Conservation (phyloP, 1,284 basidiomycete genomes). For the Ganoderma boninense region DNA sequence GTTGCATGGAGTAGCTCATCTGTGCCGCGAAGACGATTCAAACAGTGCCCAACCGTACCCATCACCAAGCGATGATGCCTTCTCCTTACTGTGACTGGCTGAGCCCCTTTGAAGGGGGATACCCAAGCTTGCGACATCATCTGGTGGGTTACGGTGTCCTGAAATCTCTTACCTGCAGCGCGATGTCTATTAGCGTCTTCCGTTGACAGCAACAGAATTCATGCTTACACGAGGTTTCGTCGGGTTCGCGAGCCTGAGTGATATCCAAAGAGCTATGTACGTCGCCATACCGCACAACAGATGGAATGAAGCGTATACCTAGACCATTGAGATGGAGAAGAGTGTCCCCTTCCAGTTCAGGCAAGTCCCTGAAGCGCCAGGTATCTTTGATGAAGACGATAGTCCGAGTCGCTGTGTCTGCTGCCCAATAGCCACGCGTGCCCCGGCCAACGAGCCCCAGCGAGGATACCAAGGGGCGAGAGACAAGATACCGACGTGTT, state of each 20-base stretch:
- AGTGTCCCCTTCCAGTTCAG: background rate
- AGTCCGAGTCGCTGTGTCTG: background rate
- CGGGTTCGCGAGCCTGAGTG: background rate
- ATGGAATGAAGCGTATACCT: background rate
- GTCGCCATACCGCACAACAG: background rate
- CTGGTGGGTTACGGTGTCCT: background rate
- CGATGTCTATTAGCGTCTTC: background rate
- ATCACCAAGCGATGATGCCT: background rate
- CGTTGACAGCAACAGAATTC: background rate
- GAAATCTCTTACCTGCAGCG: background rate
- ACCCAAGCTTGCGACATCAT: background rate
- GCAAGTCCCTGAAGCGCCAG: background rate
- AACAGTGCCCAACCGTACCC: background rate
- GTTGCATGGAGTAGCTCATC: background rate
- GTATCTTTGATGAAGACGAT: background rate
- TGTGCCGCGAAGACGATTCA: background rate
- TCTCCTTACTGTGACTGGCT: background rate
- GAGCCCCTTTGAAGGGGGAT: background rate
- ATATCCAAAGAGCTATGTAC: background rate
- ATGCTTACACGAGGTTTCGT: background rate
- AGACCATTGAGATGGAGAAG: background rate
- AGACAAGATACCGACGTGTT: background rate
- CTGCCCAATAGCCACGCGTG: background rate
- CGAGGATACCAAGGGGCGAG: background rate
- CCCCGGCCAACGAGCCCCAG: background rate